Conservation (phyloP, 1,284 basidiomycete genomes). For the Leccinum fallax region DNA sequence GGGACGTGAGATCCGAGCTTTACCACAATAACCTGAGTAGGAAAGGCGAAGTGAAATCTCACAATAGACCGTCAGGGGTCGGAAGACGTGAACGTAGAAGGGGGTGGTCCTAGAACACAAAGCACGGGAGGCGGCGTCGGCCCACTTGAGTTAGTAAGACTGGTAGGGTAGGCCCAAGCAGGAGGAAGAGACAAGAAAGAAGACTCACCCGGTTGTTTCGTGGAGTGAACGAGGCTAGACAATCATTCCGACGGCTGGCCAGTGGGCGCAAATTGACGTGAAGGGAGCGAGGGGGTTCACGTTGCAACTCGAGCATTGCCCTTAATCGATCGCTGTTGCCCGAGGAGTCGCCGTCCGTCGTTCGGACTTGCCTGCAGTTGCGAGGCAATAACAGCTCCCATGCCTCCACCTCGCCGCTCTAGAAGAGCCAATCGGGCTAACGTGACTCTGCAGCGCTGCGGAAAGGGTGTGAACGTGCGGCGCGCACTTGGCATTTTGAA, state of each 20-base stretch:
- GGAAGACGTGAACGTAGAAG: slow-evolving; percentile 1
- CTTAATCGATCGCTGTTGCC: slow-evolving; percentile 15
- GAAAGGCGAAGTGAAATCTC: slow-evolving; percentile 5
- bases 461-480: neutral
- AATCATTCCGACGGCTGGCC: slow-evolving; percentile 19
- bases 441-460: neutral
- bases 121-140: neutral
- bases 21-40: slow-evolving; percentile 8
- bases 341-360: slow-evolving; percentile 7
- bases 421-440: neutral
- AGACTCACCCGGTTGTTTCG: slow-evolving; percentile 22
- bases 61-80: slow-evolving; percentile 1
- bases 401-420: slow-evolving; percentile 7
- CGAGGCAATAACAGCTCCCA: slow-evolving; percentile 8
- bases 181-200: neutral
- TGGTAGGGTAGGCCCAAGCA: neutral
- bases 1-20: slow-evolving; percentile 7
- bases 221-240: slow-evolving; percentile 19
- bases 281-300: slow-evolving; percentile 17
- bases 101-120: neutral
- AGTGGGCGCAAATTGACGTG: slow-evolving; percentile 25
- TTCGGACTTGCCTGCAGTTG: slow-evolving; percentile 1
- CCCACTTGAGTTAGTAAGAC: neutral
- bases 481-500: neutral
- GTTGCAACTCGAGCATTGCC: slow-evolving; percentile 11